Evolutionary conservation across 1,284 basidiomycete genomes (phyloP).

Genomic region (Hymenochaete sp.): DNA sequence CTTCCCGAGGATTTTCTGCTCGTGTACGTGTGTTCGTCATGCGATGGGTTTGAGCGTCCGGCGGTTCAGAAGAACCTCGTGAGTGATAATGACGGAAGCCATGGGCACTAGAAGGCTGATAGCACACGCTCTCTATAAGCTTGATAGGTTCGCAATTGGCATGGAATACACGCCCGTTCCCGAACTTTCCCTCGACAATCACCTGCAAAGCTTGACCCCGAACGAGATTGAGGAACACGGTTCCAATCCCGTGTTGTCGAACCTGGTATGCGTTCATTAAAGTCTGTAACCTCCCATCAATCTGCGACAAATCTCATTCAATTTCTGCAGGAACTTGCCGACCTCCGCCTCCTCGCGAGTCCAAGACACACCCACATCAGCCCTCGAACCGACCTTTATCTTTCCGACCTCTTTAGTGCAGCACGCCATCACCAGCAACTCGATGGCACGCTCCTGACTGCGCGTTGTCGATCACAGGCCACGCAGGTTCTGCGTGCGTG

Average conservation of each 20-base stretch:
- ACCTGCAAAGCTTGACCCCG: conserved; percentile 1
- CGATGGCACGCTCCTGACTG: conserved; percentile 59
- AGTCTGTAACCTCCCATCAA: background rate
- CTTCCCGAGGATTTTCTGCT: conserved; percentile 59
- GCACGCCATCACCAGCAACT: conserved; percentile 60
- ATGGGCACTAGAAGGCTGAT: no score
- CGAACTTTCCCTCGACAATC: conserved; percentile 7
- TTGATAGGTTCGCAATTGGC: conserved; percentile 73
- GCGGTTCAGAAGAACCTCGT: conserved; percentile 56
- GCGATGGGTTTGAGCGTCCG: conserved; percentile 53
- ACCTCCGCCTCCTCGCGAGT: conserved; percentile 19
- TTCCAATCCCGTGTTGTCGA: conserved; percentile 5
- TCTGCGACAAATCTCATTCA: background rate
- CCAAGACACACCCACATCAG: conserved; percentile 34
- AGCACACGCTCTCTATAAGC: conserved; percentile 34
- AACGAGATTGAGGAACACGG: conserved; percentile 2
- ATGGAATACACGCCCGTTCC: conserved; percentile 23
- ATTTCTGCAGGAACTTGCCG: conserved; percentile 13
- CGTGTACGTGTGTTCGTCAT: conserved; percentile 58
- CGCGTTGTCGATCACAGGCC: conserved; percentile 48
- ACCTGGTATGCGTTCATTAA: conserved; percentile 7
- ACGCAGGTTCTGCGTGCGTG: conserved; percentile 53
- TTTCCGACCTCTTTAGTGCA: conserved; percentile 64
- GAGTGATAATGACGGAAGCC: no score
- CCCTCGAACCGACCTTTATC: conserved; percentile 49